These are phyloP conservation scores for Prunus fruticosa DNA, from an alignment of 306 rosid genomes.

Conservation along the genomic window DNA sequence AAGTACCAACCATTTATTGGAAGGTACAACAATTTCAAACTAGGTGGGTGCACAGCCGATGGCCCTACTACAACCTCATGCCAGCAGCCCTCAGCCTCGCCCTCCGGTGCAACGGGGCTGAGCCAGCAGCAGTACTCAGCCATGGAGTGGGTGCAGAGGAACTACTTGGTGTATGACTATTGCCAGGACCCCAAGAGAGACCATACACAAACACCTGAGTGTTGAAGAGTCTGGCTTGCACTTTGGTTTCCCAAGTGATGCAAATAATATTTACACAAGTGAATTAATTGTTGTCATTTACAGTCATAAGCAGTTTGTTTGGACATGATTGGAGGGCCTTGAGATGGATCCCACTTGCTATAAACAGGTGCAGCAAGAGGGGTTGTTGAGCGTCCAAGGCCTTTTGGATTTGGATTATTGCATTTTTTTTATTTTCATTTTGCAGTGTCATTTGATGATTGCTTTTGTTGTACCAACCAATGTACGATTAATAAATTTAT, in stretches of 20 bases:
- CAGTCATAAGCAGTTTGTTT: not conserved
- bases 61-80: slow-evolving; percentile 34
- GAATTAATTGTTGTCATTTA: not conserved
- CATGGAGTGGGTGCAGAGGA: slow-evolving; percentile 74
- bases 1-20: slow-evolving; percentile 78
- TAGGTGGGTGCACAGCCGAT: slow-evolving; percentile 42
- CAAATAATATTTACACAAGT: not conserved
- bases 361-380: not conserved
- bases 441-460: not conserved
- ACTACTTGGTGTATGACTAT: slow-evolving; percentile 67
- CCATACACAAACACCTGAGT: slow-evolving; percentile 71
- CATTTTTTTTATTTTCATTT: not conserved
- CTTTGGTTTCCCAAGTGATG: too few relatives aligned
- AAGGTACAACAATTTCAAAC: slow-evolving; percentile 61
- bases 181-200: slow-evolving; percentile 79
- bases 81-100: slow-evolving; percentile 41
- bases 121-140: slow-evolving; percentile 49
- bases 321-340: slow-evolving; percentile 29
- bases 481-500: not conserved
- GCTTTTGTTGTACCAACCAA: not conserved
- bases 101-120: slow-evolving; percentile 32
- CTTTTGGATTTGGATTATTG: not conserved
- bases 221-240: slow-evolving; percentile 21
- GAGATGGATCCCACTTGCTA: slow-evolving; percentile 49
- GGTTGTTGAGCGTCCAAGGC: not conserved